Base-by-base conservation (phyloP, 495 filamentous ascomycete species). In the Neurospora intermedia region DNA sequence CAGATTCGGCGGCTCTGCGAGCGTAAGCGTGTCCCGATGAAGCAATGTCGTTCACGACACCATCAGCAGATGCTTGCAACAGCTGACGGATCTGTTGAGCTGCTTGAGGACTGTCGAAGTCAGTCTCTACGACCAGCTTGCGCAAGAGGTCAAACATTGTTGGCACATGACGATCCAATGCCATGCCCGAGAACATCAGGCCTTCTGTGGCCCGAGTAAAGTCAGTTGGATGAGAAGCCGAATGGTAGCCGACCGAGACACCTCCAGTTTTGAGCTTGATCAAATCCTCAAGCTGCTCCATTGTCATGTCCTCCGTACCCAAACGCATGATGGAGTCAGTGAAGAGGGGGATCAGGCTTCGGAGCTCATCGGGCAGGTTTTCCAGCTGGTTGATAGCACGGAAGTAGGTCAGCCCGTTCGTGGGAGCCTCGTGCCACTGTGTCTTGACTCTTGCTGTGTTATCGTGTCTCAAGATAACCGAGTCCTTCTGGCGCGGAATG, bases 231-330 rank as follows among this genome's bases (percentile, higher is more conserved):
- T 89, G 92, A 0, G 94, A 88, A 1, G 92, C 87, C 31, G 92
- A 85, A 82, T 94, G 89, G 73, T 96, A 94, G 0, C 90, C 89
- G 35, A 93, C 89, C 11, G 88, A 91, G 15, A 99, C 87, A 15
- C 96, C 96, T n/a, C 96, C 96, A 6, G 95, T 99, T 82, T 97
- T 97, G 15, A 98, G 85, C 77, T 97, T 98, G 78, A 98, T 98
- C 48, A 93, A 82, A 79, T 98, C 96, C 80, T 99, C 96, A 54
- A 97, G 87, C 78, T 98, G 88, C 80, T 97, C 96, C 93, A 97
- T 97, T 0, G 92, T 89, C 84, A 89, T 91, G 72, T 90, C 88
- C 71, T 91, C 90, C 11, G 96, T 98, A 35, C 96, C 96, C 16
- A 99, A 85, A 39, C 96, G 90, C 91, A 97, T 93, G 46, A 99